Base-by-base conservation (phyloP, 352 stramenopile genomes). In the Achlya hypogyna region DNA sequence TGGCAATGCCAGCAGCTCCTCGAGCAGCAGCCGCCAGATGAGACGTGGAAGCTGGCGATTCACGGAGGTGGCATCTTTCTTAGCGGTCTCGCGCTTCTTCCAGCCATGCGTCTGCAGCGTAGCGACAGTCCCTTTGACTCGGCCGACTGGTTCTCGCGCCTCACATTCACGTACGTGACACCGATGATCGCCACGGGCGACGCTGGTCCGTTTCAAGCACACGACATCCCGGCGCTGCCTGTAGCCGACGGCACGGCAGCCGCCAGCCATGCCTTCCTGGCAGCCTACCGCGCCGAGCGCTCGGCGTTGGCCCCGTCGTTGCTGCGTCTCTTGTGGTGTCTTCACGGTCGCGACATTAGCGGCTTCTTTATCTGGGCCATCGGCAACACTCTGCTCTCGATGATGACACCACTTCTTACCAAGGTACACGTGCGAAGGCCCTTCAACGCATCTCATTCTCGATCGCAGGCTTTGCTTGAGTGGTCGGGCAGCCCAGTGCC, bases 81-180 rank as follows among this genome's bases (percentile, higher is more conserved):
- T 18, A 49, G 23, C 27, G 23, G 51, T 5, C 60, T 67, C 8
- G 60, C 27, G 20, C 60, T 67, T 18, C 18, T 34, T 1, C 60
- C 60, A 14, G 43, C 60, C 10, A 31, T 16, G 49, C 28, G 14
- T 5, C 43, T 16, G 20, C 42, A 45, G 20, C 47, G 40, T 3
- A 42, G 51, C 43, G 20, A n/a, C 22, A 87, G 70, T 31, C 76
- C 78, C 10, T 78, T 90, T 34, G 83, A 92, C 51, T 70, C 63
- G 16, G 79, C 81, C 1, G 74, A 74, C 6, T 78, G 75, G 56
- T 40, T 87, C 32, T 89, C 82, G 18, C 79, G 79, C 18, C 60
- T 91, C n/a, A 79, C 80, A 43, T 91, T 87, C 56, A 29, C 65
- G 32, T 92, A 83, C 82, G 76, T 91, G 42, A 77, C 82, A 18